A percentile compares a stretch with the other conserved stretches of the same genome.
These are phyloP conservation scores for Bonia amplexicaulis DNA, from an alignment of 176 grass and related monocot genomes.

Conservation along the genomic window DNA sequence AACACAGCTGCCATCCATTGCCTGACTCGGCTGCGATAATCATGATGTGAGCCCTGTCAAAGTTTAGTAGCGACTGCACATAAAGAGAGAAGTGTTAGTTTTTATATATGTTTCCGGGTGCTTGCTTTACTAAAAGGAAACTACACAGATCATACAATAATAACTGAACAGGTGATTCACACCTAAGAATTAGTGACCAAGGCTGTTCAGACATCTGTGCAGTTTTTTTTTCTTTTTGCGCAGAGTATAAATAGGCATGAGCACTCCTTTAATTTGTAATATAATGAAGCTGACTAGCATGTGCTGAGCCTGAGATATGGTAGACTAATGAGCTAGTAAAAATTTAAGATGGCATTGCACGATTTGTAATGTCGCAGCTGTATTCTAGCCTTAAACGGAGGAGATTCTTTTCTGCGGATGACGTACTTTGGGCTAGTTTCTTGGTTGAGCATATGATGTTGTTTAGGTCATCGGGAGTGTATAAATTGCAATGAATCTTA, in stretches of 20 bases:
- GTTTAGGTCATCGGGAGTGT: too few species aligned
- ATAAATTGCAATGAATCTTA: too few species aligned
- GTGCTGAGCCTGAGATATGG: constrained; percentile 20
- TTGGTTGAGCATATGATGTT: constrained; percentile 24
- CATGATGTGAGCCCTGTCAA: constrained; percentile 39
- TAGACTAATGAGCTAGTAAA: constrained; percentile 7
- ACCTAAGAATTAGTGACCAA: background rate
- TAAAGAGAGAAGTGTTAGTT: constrained; percentile 27
- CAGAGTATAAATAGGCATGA: constrained; percentile 8
- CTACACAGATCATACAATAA: background rate
- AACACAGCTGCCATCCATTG: constrained; percentile 37
- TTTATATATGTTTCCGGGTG: constrained; percentile 23
- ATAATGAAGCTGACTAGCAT: constrained; percentile 7
- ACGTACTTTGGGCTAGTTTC: constrained; percentile 38
- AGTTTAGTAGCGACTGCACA: constrained; percentile 24
- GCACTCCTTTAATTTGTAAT: background rate
- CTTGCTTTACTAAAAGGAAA: constrained; percentile 31
- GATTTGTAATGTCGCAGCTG: constrained; percentile 33
- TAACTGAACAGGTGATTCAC: background rate
- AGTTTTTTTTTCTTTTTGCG: constrained; percentile 5
- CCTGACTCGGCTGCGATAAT: constrained; percentile 27
- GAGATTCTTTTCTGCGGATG: constrained; percentile 16
- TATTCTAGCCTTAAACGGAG: constrained; percentile 16
- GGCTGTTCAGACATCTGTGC: background rate
- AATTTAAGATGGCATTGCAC: constrained; percentile 7